These are phyloP conservation scores for Ricinus communis DNA, from an alignment of 345 rosid genomes.

Conservation along the genomic window DNA sequence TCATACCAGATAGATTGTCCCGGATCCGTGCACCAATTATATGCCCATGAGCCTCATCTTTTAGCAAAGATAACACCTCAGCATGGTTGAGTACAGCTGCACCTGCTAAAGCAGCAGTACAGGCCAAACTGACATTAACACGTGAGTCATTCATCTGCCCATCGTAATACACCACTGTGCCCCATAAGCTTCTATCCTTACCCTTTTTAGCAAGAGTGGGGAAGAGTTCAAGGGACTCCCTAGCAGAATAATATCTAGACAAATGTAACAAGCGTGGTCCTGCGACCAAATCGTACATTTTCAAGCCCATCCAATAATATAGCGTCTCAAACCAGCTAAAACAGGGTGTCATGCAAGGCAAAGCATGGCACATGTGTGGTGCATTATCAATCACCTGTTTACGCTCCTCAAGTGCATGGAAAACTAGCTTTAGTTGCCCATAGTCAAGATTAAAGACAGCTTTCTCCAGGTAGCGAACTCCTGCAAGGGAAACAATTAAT, in stretches of 20 bases:
- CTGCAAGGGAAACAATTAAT: slow-evolving; percentile 32
- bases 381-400: slow-evolving; percentile 92
- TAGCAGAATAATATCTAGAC: slow-evolving; percentile 82
- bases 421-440: slow-evolving; percentile 89
- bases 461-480: slow-evolving; percentile 97
- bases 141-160: slow-evolving; percentile 99
- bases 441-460: slow-evolving; percentile 93
- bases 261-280: slow-evolving; percentile 77
- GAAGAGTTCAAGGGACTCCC: slow-evolving; percentile 82
- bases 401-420: slow-evolving; percentile 96
- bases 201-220: slow-evolving; percentile 91
- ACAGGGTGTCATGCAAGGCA: slow-evolving; percentile 99
- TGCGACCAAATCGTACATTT: slow-evolving; percentile 94
- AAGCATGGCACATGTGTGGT: slow-evolving; percentile 90
- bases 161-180: slow-evolving; percentile 94
- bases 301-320: slow-evolving; percentile 95
- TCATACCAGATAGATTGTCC: slow-evolving; percentile 77
- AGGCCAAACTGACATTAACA: slow-evolving; percentile 81
- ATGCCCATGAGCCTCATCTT: slow-evolving; percentile 56
- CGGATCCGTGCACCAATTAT: slow-evolving; percentile 85
- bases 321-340: slow-evolving; percentile 91
- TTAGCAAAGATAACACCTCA: slow-evolving; percentile 74
- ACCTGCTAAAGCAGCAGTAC: slow-evolving; percentile 90
- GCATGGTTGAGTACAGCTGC: slow-evolving; percentile 97
- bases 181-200: slow-evolving; percentile 62